Evolutionary conservation across 352 stramenopile genomes (phyloP).

Genomic region (Phytophthora rubi): DNA sequence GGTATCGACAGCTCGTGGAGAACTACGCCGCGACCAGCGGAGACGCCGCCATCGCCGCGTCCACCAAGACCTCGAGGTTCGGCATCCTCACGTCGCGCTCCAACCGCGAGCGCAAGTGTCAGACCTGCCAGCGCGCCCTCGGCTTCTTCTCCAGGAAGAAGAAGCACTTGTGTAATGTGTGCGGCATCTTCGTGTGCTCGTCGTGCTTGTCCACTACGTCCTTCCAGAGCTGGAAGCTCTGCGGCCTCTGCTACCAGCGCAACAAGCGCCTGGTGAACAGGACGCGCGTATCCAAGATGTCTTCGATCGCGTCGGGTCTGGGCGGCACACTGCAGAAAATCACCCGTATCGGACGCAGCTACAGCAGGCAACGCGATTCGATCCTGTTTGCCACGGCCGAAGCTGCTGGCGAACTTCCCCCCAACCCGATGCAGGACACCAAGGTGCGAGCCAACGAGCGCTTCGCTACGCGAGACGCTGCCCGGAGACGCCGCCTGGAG

Average conservation of each 20-base stretch:
- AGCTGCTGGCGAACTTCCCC: slow-evolving; percentile 34
- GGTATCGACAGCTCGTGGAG: slow-evolving; percentile 70
- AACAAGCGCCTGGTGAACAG: slow-evolving; percentile 69
- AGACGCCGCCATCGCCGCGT: slow-evolving; percentile 31
- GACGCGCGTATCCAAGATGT: slow-evolving; percentile 58
- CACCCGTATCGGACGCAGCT: slow-evolving; percentile 41
- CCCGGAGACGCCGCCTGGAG: slow-evolving; percentile 34
- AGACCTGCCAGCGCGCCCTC: slow-evolving; percentile 68
- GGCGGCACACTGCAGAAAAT: slow-evolving; percentile 43
- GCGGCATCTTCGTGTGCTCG: slow-evolving; percentile 65
- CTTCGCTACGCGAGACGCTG: slow-evolving; percentile 8
- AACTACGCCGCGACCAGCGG: slow-evolving; percentile 43
- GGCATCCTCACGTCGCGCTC: slow-evolving; percentile 38
- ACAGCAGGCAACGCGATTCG: slow-evolving; percentile 49
- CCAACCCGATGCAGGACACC: slow-evolving; percentile 40
- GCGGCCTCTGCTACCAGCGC: slow-evolving; percentile 62
- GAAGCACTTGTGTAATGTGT: slow-evolving; percentile 68
- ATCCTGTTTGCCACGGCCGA: slow-evolving; percentile 47
- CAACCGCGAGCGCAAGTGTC: slow-evolving; percentile 61
- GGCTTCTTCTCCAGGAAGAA: slow-evolving; percentile 69
- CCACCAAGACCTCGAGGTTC: slow-evolving; percentile 38
- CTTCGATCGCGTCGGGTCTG: slow-evolving; percentile 46
- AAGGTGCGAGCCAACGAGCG: slow-evolving; percentile 32
- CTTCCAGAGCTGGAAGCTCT: slow-evolving; percentile 71
- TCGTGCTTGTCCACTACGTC: slow-evolving; percentile 67